Evolutionary conservation across 148 eudicot species (phyloP).

Genomic region (Polygonum maritimum): DNA sequence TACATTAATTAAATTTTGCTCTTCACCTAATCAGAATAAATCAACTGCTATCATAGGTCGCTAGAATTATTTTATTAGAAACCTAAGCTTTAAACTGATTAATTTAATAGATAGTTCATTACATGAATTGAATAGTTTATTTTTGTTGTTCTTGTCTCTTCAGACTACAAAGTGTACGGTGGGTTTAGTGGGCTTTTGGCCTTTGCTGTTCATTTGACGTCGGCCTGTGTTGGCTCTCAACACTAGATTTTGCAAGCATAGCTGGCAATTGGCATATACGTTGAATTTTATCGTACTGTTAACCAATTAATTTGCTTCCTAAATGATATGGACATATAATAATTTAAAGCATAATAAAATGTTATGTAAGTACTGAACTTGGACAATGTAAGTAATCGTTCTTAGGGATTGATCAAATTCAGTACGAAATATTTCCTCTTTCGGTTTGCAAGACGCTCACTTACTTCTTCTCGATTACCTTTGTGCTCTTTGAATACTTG

Average conservation of each 20-base stretch:
- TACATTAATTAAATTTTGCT: not conserved
- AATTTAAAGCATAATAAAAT: too few species aligned
- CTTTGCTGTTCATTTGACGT: not conserved
- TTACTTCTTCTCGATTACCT: too few species aligned
- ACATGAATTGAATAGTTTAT: not conserved
- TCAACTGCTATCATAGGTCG: not conserved
- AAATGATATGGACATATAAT: not conserved
- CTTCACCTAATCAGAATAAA: not conserved
- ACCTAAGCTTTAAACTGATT: not conserved
- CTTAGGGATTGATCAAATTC: too few species aligned
- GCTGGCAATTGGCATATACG: not conserved
- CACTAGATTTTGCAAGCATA: not conserved
- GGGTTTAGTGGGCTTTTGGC: slow-evolving; percentile 5
- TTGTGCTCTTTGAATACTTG: too few species aligned
- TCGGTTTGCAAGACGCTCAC: too few species aligned
- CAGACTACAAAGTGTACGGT: not conserved
- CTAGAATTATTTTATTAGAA: not conserved
- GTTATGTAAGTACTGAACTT: too few species aligned
- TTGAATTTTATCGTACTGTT: not conserved
- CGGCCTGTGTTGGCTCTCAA: not conserved
- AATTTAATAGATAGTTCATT: not conserved
- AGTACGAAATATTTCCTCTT: too few species aligned
- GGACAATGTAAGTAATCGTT: too few species aligned
- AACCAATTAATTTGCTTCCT: not conserved
- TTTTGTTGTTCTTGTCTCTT: not conserved